These are phyloP conservation scores for Blastobotrys persicus DNA, from an alignment of 1,139 yeast genomes.

Conservation along the genomic window DNA sequence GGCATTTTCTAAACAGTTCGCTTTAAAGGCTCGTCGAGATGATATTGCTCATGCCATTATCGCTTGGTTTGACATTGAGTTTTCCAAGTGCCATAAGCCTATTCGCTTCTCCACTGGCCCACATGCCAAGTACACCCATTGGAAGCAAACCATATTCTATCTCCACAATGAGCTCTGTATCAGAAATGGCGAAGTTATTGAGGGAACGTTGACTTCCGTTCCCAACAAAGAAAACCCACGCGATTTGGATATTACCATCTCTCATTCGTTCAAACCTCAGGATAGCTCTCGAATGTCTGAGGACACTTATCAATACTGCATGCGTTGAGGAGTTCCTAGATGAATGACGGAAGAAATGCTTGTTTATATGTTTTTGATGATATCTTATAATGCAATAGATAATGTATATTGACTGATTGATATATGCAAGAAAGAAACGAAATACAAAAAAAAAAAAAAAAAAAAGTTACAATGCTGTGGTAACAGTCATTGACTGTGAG, in stretches of 20 bases:
- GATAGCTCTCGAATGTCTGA: constrained; percentile 35
- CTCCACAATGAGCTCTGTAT: constrained; percentile 77
- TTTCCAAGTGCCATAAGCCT: constrained; percentile 51
- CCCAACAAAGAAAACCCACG: constrained; percentile 82
- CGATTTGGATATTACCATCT: constrained; percentile 47
- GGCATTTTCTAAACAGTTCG: constrained; percentile 66
- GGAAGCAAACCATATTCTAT: constrained; percentile 98
- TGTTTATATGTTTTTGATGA: background rate
- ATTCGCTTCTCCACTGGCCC: constrained; percentile 47
- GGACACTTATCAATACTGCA: constrained; percentile 19
- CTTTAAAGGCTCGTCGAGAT: constrained; percentile 67
- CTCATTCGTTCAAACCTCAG: constrained; percentile 53
- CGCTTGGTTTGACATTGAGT: constrained; percentile 93
- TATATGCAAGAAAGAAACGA: background rate
- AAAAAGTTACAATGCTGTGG: constrained; percentile 64
- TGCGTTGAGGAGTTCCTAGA: constrained; percentile 18
- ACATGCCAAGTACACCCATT: constrained; percentile 49
- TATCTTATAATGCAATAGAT: constrained; percentile 3
- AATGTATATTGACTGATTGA: background rate
- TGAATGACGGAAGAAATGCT: no score
- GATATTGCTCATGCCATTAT: constrained; percentile 87
- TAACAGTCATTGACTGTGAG: constrained; percentile 92
- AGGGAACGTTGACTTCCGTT: constrained; percentile 68
- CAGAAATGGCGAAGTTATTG: constrained; percentile 70
- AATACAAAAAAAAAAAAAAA: background rate